Conservation (phyloP, 371 early-diverging fungal genomes). For the Actinomortierella ambigua region DNA sequence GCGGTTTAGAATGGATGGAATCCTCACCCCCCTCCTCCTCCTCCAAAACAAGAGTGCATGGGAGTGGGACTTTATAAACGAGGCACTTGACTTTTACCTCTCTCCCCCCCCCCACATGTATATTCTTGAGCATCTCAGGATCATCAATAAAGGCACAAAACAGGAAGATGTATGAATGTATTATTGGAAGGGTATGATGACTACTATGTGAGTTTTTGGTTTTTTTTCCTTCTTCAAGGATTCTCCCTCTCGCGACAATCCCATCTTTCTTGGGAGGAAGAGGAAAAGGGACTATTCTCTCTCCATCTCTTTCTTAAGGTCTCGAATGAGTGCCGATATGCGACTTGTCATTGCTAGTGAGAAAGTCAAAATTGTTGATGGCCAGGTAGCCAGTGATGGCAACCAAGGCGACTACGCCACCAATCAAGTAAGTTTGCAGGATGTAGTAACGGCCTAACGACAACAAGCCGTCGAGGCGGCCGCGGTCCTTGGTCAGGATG, state of each 20-base stretch:
- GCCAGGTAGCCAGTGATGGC: slow-evolving; percentile 29
- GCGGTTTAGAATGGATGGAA: no score
- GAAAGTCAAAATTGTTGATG: slow-evolving; percentile 21
- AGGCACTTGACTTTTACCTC: no score
- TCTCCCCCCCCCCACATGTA: no score
- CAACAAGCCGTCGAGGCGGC: slow-evolving; percentile 11
- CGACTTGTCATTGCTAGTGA: slow-evolving; percentile 42
- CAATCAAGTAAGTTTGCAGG: slow-evolving; percentile 34
- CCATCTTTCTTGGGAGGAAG: not conserved
- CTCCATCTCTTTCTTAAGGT: slow-evolving; percentile 4
- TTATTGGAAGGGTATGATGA: no score
- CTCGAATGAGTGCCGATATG: slow-evolving; percentile 18
- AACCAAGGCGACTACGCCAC: slow-evolving; percentile 16
- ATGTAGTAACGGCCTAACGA: slow-evolving; percentile 33
- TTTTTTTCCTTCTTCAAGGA: no score
- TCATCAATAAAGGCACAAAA: not conserved
- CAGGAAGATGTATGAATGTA: no score
- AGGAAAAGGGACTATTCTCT: not conserved
- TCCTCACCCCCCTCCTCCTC: no score
- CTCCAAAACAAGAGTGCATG: no score
- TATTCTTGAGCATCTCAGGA: no score
- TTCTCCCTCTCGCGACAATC: no score
- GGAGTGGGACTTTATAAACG: no score
- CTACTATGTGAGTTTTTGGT: no score
- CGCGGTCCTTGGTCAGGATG: slow-evolving; percentile 5